Conservation (phyloP, 2,329 filamentous ascomycete genomes). For the Colletotrichum tropicicola region DNA sequence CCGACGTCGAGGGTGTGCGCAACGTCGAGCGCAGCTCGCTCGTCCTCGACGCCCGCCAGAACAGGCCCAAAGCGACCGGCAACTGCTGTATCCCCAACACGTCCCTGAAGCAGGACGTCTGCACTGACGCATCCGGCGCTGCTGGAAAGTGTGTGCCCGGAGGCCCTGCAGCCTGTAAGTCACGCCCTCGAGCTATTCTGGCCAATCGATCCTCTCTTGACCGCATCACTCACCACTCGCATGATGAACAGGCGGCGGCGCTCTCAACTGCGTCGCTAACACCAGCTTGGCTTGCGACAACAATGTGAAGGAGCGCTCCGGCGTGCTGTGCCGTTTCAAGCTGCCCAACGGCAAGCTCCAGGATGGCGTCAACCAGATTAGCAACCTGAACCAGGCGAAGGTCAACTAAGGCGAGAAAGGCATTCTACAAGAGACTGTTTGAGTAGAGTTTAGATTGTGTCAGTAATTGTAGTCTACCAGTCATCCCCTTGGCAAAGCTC, state of each 20-base stretch:
- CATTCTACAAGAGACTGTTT: too few species aligned
- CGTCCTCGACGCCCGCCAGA: constrained; percentile 36
- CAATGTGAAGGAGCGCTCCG: constrained; percentile 37
- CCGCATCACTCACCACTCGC: too few species aligned
- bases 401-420: constrained; percentile 36
- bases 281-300: constrained; percentile 37
- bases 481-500: too few species aligned
- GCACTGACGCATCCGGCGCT: constrained; percentile 38
- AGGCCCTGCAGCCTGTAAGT: constrained; percentile 42
- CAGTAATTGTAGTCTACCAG: too few species aligned
- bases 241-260: constrained; percentile 35
- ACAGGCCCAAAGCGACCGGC: constrained; percentile 43
- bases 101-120: constrained; percentile 44
- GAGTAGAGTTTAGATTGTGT: too few species aligned
- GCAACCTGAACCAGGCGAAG: constrained; percentile 33
- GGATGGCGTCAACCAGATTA: constrained; percentile 37
- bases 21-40: not conserved
- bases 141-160: constrained; percentile 41
- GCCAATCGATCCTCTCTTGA: too few species aligned
- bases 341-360: constrained; percentile 34
- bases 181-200: not conserved
- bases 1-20: constrained; percentile 30
- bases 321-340: constrained; percentile 38
- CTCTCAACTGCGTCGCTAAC: constrained; percentile 38
- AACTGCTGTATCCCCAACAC: constrained; percentile 43